Evolutionary conservation across 2,329 filamentous ascomycete species (phyloP), one percentile per base, ranked within the genome.

Genomic region (Neonectria faginata): DNA sequence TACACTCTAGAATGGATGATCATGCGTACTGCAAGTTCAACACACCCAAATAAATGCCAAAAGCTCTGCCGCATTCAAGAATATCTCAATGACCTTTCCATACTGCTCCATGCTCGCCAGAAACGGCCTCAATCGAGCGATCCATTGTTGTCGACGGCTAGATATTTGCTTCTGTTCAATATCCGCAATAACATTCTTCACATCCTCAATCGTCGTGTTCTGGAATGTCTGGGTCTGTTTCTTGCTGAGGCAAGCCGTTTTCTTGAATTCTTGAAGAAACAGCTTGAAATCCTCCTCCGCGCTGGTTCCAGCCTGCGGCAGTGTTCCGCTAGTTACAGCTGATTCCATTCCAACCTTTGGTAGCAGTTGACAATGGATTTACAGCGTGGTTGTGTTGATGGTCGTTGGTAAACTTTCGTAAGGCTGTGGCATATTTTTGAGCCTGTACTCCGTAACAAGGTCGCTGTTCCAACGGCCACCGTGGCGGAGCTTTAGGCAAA

Each of bases 11-110:
- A 36, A 10, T 36, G 12, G 33, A 36, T 36, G 12, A 36, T 5
- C 14, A 6, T 36, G 11, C 6, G 14, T 36, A 22, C 22, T 22
- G 22, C 9, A 9, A 11, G 41, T 20, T 20, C 11, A 14, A 20
- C 51, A 9, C n/a, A 57, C 54, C 71, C 85, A 85, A 2, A 76
- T 85, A 42, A 72, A 66, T 4, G 64, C 64, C 1, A 66, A 42
- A 18, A 53, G 18, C 1, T 63, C 55, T 5, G 50, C 59, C 5
- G 51, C 42, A 36, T 66, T 66, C n/a, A 66, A 29, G 25, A 66
- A 66, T 5, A 57, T 20, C 36, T 66, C 64, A 16, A 66, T 52
- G 33, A 66, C 60, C 27, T 60, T 60, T 14, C 64, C 64, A 44
- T 51, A 63, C 11, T 63, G 29, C 20, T 68, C 44, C 57, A 68